Percentiles rank a stretch among this genome's conserved stretches.
Conservation (phyloP, 2,329 filamentous ascomycete species). For the Sclerotinia spermophila region DNA sequence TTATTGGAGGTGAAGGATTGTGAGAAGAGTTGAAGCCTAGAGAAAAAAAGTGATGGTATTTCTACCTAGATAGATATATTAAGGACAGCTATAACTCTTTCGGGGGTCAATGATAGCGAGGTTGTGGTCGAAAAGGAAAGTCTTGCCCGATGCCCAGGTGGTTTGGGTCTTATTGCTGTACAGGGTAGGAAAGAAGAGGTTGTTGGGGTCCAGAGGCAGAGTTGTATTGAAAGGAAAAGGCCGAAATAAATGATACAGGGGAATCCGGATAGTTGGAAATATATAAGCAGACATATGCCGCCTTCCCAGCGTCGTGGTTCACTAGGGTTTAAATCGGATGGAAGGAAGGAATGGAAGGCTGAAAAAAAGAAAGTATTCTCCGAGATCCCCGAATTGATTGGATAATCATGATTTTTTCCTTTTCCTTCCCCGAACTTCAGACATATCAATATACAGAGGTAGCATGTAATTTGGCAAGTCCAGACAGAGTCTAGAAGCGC, state of each 20-base stretch:
- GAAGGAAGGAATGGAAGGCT: constrained; percentile 15
- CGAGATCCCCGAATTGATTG: constrained; percentile 15
- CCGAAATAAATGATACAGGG: constrained; percentile 11
- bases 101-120: not conserved
- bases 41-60: not conserved
- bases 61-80: not conserved
- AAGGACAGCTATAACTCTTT: not conserved
- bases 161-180: not conserved
- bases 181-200: not conserved
- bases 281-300: not conserved
- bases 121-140: not conserved
- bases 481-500: not conserved
- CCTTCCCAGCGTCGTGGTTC: constrained; percentile 18
- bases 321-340: constrained; percentile 12
- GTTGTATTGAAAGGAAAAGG: constrained; percentile 4
- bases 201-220: constrained; percentile 4
- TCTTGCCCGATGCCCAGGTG: not conserved
- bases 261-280: constrained; percentile 2
- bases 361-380: constrained; percentile 13
- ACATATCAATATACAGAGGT: not conserved
- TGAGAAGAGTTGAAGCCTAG: constrained; percentile 5
- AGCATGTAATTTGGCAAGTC: not conserved
- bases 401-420: not conserved
- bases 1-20: not conserved
- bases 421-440: not conserved